Evolutionary conservation across 805 yeast species (phyloP).

Genomic region (Candida sphagnicola): DNA sequence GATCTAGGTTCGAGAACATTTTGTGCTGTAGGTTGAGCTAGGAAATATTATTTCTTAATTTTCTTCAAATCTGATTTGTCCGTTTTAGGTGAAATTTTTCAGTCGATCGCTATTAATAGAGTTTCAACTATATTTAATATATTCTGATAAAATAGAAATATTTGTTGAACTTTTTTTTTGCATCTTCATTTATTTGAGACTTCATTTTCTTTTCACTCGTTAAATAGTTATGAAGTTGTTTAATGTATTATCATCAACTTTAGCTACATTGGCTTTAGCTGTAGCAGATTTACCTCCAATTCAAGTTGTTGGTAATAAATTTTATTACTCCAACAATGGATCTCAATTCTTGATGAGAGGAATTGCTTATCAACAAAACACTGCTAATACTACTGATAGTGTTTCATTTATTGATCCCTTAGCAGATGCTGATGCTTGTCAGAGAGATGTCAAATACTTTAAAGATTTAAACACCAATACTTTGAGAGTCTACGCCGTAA

Average conservation of each 20-base stretch:
- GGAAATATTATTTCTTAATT: too few relatives aligned
- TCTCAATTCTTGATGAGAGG: constrained; percentile 42
- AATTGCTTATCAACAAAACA: constrained; percentile 42
- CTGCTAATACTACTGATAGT: constrained; percentile 21
- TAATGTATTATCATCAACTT: constrained; percentile 3
- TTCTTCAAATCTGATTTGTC: not conserved
- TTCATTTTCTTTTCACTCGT: too few relatives aligned
- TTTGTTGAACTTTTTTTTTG: not conserved
- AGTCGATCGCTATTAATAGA: too few relatives aligned
- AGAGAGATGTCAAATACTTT: constrained; percentile 40
- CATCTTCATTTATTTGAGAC: not conserved
- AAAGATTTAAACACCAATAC: constrained; percentile 36
- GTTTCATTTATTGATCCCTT: constrained; percentile 33
- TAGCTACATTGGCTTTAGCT: constrained; percentile 8
- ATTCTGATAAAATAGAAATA: too few relatives aligned
- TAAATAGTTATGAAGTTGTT: constrained; percentile 4
- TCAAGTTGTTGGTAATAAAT: constrained; percentile 42
- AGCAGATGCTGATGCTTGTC: constrained; percentile 38
- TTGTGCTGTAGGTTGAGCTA: too few relatives aligned
- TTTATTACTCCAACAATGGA: constrained; percentile 39
- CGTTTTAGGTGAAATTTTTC: not conserved
- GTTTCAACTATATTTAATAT: too few relatives aligned
- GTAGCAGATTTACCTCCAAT: constrained; percentile 24
- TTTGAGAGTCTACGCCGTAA: constrained; percentile 42
- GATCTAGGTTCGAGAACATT: too few relatives aligned